Evolutionary conservation across 441 rosid species (phyloP).

Genomic region (Arabidopsis lyrata): DNA sequence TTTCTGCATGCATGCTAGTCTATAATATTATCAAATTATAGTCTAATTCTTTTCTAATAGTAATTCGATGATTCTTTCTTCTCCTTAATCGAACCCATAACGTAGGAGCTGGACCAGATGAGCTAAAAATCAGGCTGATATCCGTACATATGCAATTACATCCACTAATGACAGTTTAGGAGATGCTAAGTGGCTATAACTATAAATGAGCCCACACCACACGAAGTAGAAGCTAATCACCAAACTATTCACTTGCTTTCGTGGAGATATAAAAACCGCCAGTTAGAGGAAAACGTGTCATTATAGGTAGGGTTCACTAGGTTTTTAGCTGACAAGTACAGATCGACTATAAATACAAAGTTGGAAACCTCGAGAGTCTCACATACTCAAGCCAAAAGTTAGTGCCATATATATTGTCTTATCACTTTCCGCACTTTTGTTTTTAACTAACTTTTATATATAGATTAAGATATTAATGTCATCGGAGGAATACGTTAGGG

Average conservation of each 20-base stretch:
- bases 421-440: conserved; percentile 26
- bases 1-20: neutral
- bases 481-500: conserved; percentile 26
- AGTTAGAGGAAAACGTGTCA: conserved; percentile 36
- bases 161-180: conserved; percentile 11
- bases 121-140: no score
- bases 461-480: conserved; percentile 28
- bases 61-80: neutral
- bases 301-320: conserved; percentile 30
- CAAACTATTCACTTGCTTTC: conserved; percentile 29
- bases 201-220: conserved; percentile 15
- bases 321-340: conserved; percentile 25
- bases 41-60: neutral
- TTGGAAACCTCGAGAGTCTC: conserved; percentile 13
- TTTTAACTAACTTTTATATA: neutral
- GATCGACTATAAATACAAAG: conserved; percentile 30
- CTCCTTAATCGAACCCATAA: conserved; percentile 6
- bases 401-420: conserved; percentile 40
- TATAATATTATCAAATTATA: neutral
- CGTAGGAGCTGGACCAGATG: conserved; percentile 1
- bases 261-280: conserved; percentile 43
- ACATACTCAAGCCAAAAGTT: conserved; percentile 42
- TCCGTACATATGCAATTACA: neutral
- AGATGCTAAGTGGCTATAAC: conserved; percentile 6
- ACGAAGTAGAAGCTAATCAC: conserved; percentile 28